Base-by-base conservation (phyloP, 2,329 filamentous ascomycete genomes). In the Venturia carpophila region DNA sequence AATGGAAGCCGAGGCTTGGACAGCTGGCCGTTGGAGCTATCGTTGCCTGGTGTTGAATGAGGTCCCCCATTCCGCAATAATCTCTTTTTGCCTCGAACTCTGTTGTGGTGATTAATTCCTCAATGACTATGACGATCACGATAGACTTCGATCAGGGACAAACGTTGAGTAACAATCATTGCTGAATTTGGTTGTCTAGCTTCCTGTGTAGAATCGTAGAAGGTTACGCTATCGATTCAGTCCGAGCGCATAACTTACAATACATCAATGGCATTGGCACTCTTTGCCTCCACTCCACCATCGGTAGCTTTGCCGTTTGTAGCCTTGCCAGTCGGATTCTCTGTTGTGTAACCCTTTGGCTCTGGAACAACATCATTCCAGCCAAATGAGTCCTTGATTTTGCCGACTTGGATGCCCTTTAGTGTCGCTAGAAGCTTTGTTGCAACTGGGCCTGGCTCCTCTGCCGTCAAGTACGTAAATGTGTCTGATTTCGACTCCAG, bases 391-490 rank as follows among this genome's bases (percentile, higher is more conserved):
- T 97, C 93, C 74, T 88, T 79, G 52, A 89, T 79, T 76, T 89
- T 90, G 37, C 92, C 92, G 45, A 85, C 82, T 79, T 97, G 93
- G 67, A 97, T 92, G 0, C 86, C 91, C 79, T 95, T 89, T 64
- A 97, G 81, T 64, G 88, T 87, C 30, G 81, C 80, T 66, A 97
- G 78, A 47, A 97, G 81, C 78, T 88, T 87, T 34, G 86, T 73
- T 74, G 87, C 92, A 21, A 89, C 79, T 41, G 88, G 85, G 0
- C 92, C 92, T 0, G 90, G 86, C 66, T 92, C 88, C 64, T 83
- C 79, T 21, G 79, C 82, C 11, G 78, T 77, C 58, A 80, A 74
- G 70, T 84, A 88, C 9, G 74, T 73, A 71, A 87, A 84, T 64
- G 80, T 83, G 67, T 86, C 82, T 52, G 77, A 75, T 52, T 76